Percentiles rank a stretch among this genome's conserved stretches.
Conservation (phyloP, 2,329 filamentous ascomycete species). For the Colletotrichum trifolii region DNA sequence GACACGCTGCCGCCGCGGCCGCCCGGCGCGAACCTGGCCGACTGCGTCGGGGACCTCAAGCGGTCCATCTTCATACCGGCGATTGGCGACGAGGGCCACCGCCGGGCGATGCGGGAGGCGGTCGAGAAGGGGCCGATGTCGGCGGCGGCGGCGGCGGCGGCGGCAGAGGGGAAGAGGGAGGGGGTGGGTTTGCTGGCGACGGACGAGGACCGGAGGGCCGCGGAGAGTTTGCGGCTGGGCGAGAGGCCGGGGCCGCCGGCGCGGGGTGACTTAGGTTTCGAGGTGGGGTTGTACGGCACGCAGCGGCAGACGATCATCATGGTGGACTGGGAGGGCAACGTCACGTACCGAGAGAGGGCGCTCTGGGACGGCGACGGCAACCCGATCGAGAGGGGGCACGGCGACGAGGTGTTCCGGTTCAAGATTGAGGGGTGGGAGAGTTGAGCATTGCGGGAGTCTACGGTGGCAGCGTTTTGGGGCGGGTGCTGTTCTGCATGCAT, state of each 20-base stretch:
- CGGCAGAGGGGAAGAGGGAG: constrained; percentile 53
- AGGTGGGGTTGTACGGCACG: constrained; percentile 72
- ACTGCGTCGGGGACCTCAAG: constrained; percentile 64
- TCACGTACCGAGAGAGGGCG: constrained; percentile 68
- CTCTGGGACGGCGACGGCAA: constrained; percentile 70
- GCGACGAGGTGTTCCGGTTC: constrained; percentile 67
- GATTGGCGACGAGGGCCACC: constrained; percentile 62
- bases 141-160: constrained; percentile 57
- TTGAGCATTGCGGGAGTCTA: background rate
- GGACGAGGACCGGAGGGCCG: constrained; percentile 48
- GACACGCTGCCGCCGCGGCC: constrained; percentile 62
- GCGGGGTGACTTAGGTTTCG: constrained; percentile 53
- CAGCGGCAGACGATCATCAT: constrained; percentile 72
- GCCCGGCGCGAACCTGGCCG: constrained; percentile 58
- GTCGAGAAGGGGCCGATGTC: constrained; percentile 50
- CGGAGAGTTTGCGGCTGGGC: constrained; percentile 45
- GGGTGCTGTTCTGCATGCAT: too few relatives aligned
- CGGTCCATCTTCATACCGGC: constrained; percentile 71
- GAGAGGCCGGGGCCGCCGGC: constrained; percentile 43
- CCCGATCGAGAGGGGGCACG: constrained; percentile 62
- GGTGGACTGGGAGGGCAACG: constrained; percentile 72
- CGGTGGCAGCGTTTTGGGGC: too few relatives aligned
- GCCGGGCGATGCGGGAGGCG: constrained; percentile 56
- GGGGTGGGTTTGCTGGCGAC: constrained; percentile 52
- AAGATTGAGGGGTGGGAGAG: constrained; percentile 64